Percentiles rank a stretch among this genome's conserved stretches.
Conservation (phyloP, 139 green algal species). For the Yamagishiella unicocca region DNA sequence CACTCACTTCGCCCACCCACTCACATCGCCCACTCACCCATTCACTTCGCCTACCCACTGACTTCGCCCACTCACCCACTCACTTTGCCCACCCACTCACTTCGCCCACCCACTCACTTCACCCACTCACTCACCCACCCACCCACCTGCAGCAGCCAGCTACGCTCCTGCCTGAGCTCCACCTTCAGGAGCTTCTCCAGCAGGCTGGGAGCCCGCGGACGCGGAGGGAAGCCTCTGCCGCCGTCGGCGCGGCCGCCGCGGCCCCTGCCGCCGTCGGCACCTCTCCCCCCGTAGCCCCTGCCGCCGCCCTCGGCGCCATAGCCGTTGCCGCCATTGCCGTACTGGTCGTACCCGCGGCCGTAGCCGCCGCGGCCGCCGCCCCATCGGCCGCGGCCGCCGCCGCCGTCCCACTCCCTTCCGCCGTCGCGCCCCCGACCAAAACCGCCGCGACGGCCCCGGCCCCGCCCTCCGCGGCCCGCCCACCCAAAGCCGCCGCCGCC, state of each 20-base stretch:
- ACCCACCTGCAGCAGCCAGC: conserved; percentile 62
- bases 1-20: neutral
- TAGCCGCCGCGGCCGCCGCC: neutral
- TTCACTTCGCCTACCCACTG: neutral
- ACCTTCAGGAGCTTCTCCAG: conserved; percentile 51
- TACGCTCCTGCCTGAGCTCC: conserved; percentile 58
- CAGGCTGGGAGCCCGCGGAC: conserved; percentile 35
- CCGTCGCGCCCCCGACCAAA: conserved; percentile 50
- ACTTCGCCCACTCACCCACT: neutral
- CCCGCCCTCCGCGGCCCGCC: neutral
- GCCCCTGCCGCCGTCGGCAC: neutral
- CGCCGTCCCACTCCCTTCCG: neutral
- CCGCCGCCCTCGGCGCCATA: neutral
- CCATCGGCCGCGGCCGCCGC: neutral
- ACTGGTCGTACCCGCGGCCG: neutral
- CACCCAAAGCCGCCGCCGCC: neutral
- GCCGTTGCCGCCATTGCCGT: neutral
- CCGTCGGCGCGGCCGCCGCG: neutral
- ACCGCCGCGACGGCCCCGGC: neutral
- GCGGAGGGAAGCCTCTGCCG: neutral
- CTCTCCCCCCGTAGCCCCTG: neutral
- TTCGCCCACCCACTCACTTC: neutral
- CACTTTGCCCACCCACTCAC: neutral
- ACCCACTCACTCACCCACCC: neutral
- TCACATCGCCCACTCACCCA: neutral